Conservation (phyloP, 2,329 filamentous ascomycete species). For the Westerdykella aurantiaca region DNA sequence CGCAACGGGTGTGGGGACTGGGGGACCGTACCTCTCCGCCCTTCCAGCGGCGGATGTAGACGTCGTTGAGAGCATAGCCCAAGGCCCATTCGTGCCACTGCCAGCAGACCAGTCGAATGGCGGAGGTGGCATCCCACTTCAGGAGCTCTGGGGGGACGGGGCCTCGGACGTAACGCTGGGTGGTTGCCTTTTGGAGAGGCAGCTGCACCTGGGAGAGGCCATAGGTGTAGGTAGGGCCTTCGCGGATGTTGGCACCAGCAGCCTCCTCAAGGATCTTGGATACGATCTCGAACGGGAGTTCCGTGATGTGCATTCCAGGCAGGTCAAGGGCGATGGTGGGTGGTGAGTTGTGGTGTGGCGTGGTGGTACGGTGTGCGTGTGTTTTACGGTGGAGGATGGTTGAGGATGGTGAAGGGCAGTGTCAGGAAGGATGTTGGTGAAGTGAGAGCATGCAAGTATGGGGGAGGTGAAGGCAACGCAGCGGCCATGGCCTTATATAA, state of each 20-base stretch:
- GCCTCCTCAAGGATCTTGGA: slow-evolving; percentile 47
- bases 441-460: not conserved
- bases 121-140: slow-evolving; percentile 47
- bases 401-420: not conserved
- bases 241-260: slow-evolving; percentile 43
- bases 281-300: slow-evolving; percentile 49
- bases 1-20: slow-evolving; percentile 5
- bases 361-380: not conserved
- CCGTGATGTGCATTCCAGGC: slow-evolving; percentile 44
- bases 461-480: not conserved
- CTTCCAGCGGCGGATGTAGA: slow-evolving; percentile 50
- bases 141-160: slow-evolving; percentile 47
- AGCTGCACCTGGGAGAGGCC: slow-evolving; percentile 47
- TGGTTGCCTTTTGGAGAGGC: slow-evolving; percentile 40
- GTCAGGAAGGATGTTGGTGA: not conserved
- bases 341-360: not conserved
- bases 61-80: slow-evolving; percentile 46
- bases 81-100: slow-evolving; percentile 51
- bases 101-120: slow-evolving; percentile 46
- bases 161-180: slow-evolving; percentile 49
- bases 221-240: slow-evolving; percentile 48
- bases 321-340: not conserved
- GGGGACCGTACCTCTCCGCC: slow-evolving; percentile 36
- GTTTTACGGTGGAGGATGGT: not conserved
- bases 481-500: not conserved